Conservation (phyloP, 768 basidiomycete species). For the Boletus bicolor region DNA sequence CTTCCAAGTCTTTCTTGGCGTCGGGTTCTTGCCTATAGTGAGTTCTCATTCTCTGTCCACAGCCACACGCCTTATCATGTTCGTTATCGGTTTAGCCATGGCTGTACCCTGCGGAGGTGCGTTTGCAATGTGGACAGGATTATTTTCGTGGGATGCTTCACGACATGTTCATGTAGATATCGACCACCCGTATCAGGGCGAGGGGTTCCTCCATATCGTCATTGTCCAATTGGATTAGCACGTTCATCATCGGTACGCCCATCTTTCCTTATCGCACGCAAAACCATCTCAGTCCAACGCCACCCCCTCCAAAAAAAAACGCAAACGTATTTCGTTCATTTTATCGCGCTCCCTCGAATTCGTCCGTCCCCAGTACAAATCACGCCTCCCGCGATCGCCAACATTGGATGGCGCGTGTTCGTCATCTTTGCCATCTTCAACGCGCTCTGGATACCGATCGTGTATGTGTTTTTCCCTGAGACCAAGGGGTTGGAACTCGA, state of each 20-base stretch:
- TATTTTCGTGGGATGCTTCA: neutral
- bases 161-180: neutral
- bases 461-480: neutral
- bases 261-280: neutral
- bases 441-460: neutral
- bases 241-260: neutral
- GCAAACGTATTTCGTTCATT: neutral
- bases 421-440: neutral
- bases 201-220: neutral
- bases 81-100: neutral
- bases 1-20: neutral
- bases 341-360: no score
- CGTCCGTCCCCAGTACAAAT: neutral
- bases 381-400: neutral
- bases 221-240: neutral
- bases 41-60: neutral
- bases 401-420: neutral
- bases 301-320: neutral
- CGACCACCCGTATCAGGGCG: neutral
- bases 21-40: neutral
- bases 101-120: constrained; percentile 1
- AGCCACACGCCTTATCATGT: neutral
- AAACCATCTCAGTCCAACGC: neutral
- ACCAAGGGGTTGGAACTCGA: neutral
- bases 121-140: neutral